Evolutionary conservation across 768 basidiomycete species (phyloP).

Genomic region (Lactarius hengduanensis): DNA sequence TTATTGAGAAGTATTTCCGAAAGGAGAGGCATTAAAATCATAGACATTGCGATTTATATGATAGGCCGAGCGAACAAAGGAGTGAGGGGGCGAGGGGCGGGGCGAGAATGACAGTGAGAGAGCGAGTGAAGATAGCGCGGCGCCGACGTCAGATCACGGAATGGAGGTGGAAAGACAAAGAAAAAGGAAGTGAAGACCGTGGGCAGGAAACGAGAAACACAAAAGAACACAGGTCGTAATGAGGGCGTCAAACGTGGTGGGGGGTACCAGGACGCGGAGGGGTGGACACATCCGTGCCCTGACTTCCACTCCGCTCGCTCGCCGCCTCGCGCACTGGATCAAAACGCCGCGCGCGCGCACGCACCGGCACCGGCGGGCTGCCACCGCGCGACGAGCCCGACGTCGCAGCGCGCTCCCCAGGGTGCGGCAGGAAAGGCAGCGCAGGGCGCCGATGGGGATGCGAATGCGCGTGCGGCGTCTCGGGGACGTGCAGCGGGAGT

Average conservation of each 20-base stretch:
- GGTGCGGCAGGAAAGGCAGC: neutral
- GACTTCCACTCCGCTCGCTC: constrained; percentile 24
- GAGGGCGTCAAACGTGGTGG: constrained; percentile 17
- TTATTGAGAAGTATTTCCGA: constrained; percentile 8
- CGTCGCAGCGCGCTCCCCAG: constrained; percentile 4
- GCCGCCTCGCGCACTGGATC: constrained; percentile 31
- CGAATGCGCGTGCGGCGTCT: constrained; percentile 1
- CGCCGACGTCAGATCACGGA: constrained; percentile 13
- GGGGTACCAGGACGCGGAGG: constrained; percentile 23
- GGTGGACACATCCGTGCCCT: constrained; percentile 18
- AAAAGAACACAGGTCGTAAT: constrained; percentile 8
- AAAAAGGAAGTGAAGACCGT: too few species aligned
- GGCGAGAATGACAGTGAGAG: neutral
- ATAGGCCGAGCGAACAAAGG: constrained; percentile 9
- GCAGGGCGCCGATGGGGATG: constrained; percentile 3
- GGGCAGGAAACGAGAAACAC: neutral
- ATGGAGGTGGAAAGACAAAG: neutral
- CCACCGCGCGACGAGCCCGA: constrained; percentile 3
- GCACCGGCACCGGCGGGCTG: constrained; percentile 8
- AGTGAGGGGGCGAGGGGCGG: neutral
- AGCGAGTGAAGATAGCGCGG: constrained; percentile 14
- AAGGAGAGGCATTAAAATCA: constrained; percentile 14
- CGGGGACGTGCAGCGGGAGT: constrained; percentile 22
- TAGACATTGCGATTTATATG: constrained; percentile 5
- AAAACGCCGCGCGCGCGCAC: constrained; percentile 24